phyloP scores from a whole-genome alignment of 805 yeast species.

The Sugiyamaella floridensis region DNA sequence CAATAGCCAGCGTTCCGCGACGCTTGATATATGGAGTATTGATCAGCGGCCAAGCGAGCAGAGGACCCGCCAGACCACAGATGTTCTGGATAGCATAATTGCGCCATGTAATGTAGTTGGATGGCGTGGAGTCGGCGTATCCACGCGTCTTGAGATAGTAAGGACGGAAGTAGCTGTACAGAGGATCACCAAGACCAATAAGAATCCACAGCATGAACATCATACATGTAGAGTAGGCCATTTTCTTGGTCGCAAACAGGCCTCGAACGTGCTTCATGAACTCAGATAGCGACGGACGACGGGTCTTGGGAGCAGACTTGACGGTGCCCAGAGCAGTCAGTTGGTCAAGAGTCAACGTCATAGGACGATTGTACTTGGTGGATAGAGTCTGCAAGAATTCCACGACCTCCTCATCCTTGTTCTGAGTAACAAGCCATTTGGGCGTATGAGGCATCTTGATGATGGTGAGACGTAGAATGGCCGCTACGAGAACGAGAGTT shows the following conservation, averaged over 20 bases:
- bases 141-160: slow-evolving; percentile 48
- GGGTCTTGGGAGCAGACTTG: slow-evolving; percentile 11
- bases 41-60: slow-evolving; percentile 35
- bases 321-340: slow-evolving; percentile 40
- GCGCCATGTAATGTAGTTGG: slow-evolving; percentile 22
- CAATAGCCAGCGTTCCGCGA: slow-evolving; percentile 48
- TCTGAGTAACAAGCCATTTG: slow-evolving; percentile 29
- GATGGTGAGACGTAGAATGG: slow-evolving; percentile 42
- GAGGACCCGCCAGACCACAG: slow-evolving; percentile 47
- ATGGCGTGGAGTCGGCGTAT: slow-evolving; percentile 26
- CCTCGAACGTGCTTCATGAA: slow-evolving; percentile 27
- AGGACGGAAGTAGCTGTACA: slow-evolving; percentile 50
- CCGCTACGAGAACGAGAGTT: slow-evolving; percentile 44
- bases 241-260: slow-evolving; percentile 41
- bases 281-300: slow-evolving; percentile 5
- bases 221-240: slow-evolving; percentile 40
- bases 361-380: slow-evolving; percentile 36
- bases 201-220: slow-evolving; percentile 47
- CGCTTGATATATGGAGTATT: slow-evolving; percentile 38
- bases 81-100: slow-evolving; percentile 38
- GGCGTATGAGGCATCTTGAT: slow-evolving; percentile 49
- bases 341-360: slow-evolving; percentile 41
- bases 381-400: slow-evolving; percentile 41
- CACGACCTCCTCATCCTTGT: slow-evolving; percentile 41
- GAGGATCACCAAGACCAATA: slow-evolving; percentile 51